Evolutionary conservation across 108 stramenopile genomes (phyloP), one percentile per base, ranked within the genome.

Genomic region (Cyclotella baltica): DNA sequence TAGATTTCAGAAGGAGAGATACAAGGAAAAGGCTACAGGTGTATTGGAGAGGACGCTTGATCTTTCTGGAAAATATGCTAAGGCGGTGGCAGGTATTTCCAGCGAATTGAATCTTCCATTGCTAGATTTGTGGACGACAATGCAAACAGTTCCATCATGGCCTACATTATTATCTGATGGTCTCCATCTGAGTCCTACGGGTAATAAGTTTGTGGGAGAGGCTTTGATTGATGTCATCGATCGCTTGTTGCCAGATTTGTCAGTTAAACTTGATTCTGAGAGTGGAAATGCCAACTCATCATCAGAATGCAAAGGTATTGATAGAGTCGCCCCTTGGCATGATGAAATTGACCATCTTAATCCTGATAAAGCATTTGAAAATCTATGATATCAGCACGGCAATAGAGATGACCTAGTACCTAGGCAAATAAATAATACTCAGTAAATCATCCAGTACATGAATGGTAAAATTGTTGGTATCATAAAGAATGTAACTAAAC

Each of bases 281-380:
- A 95, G 86, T 27, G 79, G 80, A 20, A 88, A 92, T 70, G 84
- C 77, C 65, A 92, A 95, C 75, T 88, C 88, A 11, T 75, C 77
- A 10, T 90, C 90, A 2, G 61, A 53, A 34, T 92, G 92, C 67
- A 43, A 64, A 19, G 73, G 87, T 22, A 74, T 83, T 4, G 46
- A 22, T 23, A 74, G 67, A 22, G 61, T 75, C 23, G 83, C 88
- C 3, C 92, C 92, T 35, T 95, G 89, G 80, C 90, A 92, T 73
- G 92, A 95, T 77, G 85, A 92, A 53, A 90, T 95, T 73, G 85
- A 93, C 83, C 83, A 76, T 48, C 62, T 47, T 11, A 38, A 91
- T 53, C 80, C 75, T 22, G 76, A 76, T 5, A 68, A 76, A 67
- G 79, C 90, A 13, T 94, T 94, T 76, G 56, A 71, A 27, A 10